Evolutionary conservation across 2,329 filamentous ascomycete species (phyloP).

Genomic region (Penicillium sclerotigenum): DNA sequence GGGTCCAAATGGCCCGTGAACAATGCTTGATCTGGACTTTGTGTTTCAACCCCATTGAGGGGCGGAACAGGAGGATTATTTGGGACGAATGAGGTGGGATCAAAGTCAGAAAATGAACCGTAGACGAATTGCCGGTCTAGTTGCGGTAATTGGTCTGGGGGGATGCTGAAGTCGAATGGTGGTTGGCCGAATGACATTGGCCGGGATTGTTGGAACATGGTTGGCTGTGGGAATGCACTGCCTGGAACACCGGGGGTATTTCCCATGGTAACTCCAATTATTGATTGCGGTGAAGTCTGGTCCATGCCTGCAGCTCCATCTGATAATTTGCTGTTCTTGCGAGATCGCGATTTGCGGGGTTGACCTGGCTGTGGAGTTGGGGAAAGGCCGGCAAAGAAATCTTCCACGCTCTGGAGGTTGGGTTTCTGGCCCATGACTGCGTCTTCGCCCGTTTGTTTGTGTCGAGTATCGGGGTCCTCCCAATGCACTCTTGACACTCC

Average conservation of each 20-base stretch:
- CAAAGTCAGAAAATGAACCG: constrained; percentile 62
- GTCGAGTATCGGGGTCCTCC: constrained; percentile 67
- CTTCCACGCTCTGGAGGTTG: constrained; percentile 88
- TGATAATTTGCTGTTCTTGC: constrained; percentile 28
- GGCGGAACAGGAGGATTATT: constrained; percentile 29
- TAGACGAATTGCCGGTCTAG: constrained; percentile 75
- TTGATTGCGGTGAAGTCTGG: constrained; percentile 28
- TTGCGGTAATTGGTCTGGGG: constrained; percentile 55
- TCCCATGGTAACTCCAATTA: constrained; percentile 30
- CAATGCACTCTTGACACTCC: constrained; percentile 83
- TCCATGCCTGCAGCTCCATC: constrained; percentile 24
- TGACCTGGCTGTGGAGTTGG: constrained; percentile 52
- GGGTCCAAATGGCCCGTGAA: constrained; percentile 39
- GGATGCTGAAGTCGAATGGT: constrained; percentile 39
- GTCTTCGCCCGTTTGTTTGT: constrained; percentile 78
- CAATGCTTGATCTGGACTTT: constrained; percentile 24
- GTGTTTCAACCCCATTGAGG: constrained; percentile 26
- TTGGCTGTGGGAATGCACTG: constrained; percentile 39
- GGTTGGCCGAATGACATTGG: constrained; percentile 31
- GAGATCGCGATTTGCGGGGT: constrained; percentile 43
- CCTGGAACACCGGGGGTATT: constrained; percentile 30
- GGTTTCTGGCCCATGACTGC: constrained; percentile 84
- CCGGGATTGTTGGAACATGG: constrained; percentile 32
- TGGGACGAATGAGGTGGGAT: constrained; percentile 40
- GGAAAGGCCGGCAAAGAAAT: constrained; percentile 82